Evolutionary conservation across 805 yeast genomes (phyloP).

Genomic region (Nakazawaea ernobii): DNA sequence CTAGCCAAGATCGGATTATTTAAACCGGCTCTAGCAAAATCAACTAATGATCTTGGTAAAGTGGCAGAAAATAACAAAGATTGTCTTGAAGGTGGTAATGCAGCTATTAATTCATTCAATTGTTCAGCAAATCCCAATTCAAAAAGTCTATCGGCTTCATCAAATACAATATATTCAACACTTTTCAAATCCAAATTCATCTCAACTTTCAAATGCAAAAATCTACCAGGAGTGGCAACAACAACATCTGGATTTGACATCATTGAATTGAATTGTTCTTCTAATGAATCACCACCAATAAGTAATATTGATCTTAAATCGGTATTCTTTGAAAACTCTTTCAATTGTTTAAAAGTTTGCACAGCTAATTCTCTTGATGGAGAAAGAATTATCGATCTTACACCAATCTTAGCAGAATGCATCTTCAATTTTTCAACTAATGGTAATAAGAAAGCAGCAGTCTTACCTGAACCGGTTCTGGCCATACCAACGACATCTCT

Average conservation of each 20-base stretch:
- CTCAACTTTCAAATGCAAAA: slow-evolving; percentile 90
- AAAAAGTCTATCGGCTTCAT: slow-evolving; percentile 94
- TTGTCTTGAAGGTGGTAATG: slow-evolving; percentile 80
- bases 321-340: slow-evolving; percentile 80
- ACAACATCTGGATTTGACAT: slow-evolving; percentile 91
- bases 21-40: slow-evolving; percentile 95
- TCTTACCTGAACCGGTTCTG: slow-evolving; percentile 97
- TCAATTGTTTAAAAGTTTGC: slow-evolving; percentile 84
- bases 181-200: slow-evolving; percentile 82
- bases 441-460: slow-evolving; percentile 94
- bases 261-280: slow-evolving; percentile 91
- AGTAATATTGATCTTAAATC: slow-evolving; percentile 75
- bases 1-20: slow-evolving; percentile 89
- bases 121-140: slow-evolving; percentile 97
- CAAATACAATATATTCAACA: slow-evolving; percentile 88
- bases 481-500: slow-evolving; percentile 99
- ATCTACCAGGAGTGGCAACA: slow-evolving; percentile 97
- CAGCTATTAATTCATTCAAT: slow-evolving; percentile 78
- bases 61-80: slow-evolving; percentile 92
- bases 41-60: slow-evolving; percentile 84
- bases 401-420: slow-evolving; percentile 84
- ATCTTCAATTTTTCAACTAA: slow-evolving; percentile 77
- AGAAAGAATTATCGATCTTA: slow-evolving; percentile 80
- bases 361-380: slow-evolving; percentile 96
- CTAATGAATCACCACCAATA: slow-evolving; percentile 98